Evolutionary conservation across 2,329 filamentous ascomycete species (phyloP).

Genomic region (Westerdykella aurantiaca): DNA sequence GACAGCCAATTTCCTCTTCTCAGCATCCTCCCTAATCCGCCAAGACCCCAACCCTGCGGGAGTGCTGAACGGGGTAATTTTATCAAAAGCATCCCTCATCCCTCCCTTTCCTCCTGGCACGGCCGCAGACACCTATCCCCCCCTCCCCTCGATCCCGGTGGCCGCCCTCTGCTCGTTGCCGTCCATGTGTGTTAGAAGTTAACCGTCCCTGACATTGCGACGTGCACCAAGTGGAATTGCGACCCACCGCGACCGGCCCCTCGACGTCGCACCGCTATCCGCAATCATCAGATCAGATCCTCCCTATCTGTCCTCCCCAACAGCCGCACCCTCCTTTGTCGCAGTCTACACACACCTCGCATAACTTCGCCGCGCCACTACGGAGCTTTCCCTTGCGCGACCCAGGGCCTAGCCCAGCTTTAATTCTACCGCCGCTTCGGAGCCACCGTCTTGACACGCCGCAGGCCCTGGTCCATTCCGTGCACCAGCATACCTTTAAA

Average conservation of each 20-base stretch:
- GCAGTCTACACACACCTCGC: not conserved
- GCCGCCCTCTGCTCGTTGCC: too few species aligned
- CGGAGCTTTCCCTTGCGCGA: constrained; percentile 7
- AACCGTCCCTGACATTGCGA: too few species aligned
- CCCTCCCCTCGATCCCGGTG: too few species aligned
- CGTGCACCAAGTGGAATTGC: not conserved
- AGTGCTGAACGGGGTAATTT: constrained; percentile 3
- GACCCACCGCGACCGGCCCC: not conserved
- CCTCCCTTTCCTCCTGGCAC: not conserved
- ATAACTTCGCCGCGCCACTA: not conserved
- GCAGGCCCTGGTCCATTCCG: constrained; percentile 1
- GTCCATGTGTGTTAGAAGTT: too few species aligned
- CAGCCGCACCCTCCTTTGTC: too few species aligned
- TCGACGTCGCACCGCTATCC: constrained; percentile 15
- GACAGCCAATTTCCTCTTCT: too few species aligned
- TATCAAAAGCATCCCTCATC: not conserved
- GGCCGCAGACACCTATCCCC: too few species aligned
- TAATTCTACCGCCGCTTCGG: constrained; percentile 9
- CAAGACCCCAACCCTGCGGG: constrained; percentile 1
- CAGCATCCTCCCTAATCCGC: not conserved
- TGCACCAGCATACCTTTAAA: constrained; percentile 5
- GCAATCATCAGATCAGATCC: constrained; percentile 9
- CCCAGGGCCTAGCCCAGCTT: constrained; percentile 4
- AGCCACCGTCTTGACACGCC: too few species aligned
- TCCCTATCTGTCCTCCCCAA: not conserved